phyloP scores from a whole-genome alignment of 1,284 basidiomycete species.

The Vanrija humicola region DNA sequence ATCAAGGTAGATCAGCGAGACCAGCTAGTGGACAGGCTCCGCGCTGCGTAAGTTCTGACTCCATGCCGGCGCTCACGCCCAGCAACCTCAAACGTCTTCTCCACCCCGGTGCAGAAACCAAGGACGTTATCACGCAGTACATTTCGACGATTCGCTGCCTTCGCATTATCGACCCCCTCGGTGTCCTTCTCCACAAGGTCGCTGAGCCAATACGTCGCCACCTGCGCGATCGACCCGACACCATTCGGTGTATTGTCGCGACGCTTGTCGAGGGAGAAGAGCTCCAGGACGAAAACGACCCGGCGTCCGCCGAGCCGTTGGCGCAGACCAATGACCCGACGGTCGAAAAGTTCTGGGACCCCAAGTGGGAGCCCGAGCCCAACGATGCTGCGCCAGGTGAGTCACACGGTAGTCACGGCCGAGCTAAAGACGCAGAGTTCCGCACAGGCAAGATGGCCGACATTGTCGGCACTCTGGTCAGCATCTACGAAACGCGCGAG shows the following conservation, averaged over 20 bases:
- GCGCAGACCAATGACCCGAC: constrained; percentile 64
- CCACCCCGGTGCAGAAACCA: constrained; percentile 94
- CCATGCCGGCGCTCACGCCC: constrained; percentile 5
- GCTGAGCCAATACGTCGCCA: constrained; percentile 85
- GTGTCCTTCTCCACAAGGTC: constrained; percentile 85
- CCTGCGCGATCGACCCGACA: constrained; percentile 76
- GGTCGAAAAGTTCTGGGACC: constrained; percentile 77
- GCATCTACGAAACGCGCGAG: constrained; percentile 91
- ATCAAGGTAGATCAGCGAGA: constrained; percentile 39
- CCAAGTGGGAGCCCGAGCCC: constrained; percentile 89
- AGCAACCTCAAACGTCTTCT: constrained; percentile 82
- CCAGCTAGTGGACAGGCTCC: constrained; percentile 43
- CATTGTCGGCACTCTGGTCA: constrained; percentile 87
- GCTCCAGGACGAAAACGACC: constrained; percentile 49
- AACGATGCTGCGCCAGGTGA: constrained; percentile 84
- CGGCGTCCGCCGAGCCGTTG: constrained; percentile 22
- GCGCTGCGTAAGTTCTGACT: constrained; percentile 33
- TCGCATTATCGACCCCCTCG: constrained; percentile 83
- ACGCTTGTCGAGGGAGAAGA: constrained; percentile 84
- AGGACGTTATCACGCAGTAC: constrained; percentile 85
- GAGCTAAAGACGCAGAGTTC: constrained; percentile 60
- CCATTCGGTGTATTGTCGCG: constrained; percentile 86
- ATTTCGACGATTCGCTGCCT: constrained; percentile 91
- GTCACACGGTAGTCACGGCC: constrained; percentile 18
- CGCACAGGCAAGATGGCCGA: constrained; percentile 81